phyloP scores from a whole-genome alignment of 2,329 filamentous ascomycete genomes.

The Chaetomium sp. region DNA sequence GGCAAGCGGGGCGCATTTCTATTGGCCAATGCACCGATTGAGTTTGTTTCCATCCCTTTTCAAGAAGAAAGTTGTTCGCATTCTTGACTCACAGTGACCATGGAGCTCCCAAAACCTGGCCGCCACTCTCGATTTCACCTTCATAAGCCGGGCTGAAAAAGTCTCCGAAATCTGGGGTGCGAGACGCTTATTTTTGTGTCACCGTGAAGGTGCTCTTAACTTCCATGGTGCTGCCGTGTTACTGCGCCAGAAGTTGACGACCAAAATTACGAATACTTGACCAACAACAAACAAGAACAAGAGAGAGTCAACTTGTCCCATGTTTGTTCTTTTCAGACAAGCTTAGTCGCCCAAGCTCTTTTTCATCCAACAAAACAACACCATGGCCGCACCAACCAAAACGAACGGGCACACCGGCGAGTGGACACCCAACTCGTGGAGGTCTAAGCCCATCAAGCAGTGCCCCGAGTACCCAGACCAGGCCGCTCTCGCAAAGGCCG shows the following conservation, averaged over 20 bases:
- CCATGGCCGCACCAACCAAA: constrained; percentile 13
- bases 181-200: too few species aligned
- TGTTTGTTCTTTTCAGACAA: too few species aligned
- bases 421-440: constrained; percentile 65
- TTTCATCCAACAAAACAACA: constrained; percentile 1
- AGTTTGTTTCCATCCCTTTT: constrained; percentile 5
- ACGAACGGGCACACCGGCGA: constrained; percentile 10
- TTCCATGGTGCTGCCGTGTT: too few species aligned
- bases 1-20: neutral
- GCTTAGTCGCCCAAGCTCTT: too few species aligned
- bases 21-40: constrained; percentile 12
- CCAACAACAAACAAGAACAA: too few species aligned
- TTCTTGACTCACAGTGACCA: constrained; percentile 15
- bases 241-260: too few species aligned
- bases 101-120: constrained; percentile 3
- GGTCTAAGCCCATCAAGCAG: constrained; percentile 72
- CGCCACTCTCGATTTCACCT: neutral
- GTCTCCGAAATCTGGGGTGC: neutral
- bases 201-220: too few species aligned
- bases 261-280: too few species aligned
- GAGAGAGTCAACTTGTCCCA: too few species aligned
- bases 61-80: neutral
- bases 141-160: constrained; percentile 10
- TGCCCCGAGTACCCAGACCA: constrained; percentile 62
- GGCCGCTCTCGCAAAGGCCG: constrained; percentile 51